Percentiles rank a stretch among this genome's conserved stretches.
Evolutionary conservation across 371 early-diverging fungal species (phyloP).

Genomic region (Choanephora cucurbitarum): DNA sequence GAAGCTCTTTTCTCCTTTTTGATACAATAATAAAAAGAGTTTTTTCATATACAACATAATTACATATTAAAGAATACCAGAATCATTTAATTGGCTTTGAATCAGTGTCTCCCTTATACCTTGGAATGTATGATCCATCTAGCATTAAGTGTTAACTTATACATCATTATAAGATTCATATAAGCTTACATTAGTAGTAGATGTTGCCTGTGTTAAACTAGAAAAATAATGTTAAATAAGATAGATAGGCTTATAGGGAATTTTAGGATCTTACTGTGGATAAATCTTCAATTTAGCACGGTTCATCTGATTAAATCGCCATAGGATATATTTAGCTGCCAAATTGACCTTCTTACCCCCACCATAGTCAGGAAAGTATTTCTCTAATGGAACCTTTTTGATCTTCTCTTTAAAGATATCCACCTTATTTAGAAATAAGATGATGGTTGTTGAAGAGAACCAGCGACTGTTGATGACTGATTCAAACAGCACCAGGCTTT

Average conservation of each 20-base stretch:
- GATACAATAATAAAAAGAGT: no score
- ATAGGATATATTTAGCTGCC: constrained; percentile 78
- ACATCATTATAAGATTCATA: no score
- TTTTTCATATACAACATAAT: not conserved
- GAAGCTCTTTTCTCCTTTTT: no score
- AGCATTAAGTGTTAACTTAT: constrained; percentile 16
- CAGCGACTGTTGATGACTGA: constrained; percentile 72
- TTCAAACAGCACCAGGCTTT: constrained; percentile 80
- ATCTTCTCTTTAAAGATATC: constrained; percentile 72
- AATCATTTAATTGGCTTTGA: constrained; percentile 61
- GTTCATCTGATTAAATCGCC: constrained; percentile 78
- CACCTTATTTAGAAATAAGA: constrained; percentile 82
- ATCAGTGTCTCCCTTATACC: constrained; percentile 72
- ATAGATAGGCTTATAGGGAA: not conserved
- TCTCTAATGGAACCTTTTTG: constrained; percentile 53
- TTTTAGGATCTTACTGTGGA: constrained; percentile 82
- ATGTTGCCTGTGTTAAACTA: constrained; percentile 79
- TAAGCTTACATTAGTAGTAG: constrained; percentile 73
- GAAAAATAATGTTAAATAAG: not conserved
- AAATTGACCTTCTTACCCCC: constrained; percentile 70
- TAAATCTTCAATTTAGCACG: constrained; percentile 74
- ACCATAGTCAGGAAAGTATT: constrained; percentile 63
- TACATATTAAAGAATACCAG: constrained; percentile 51
- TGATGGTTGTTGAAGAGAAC: constrained; percentile 68
- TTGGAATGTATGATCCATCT: constrained; percentile 58